phyloP scores from a whole-genome alignment of 2,329 filamentous ascomycete genomes.

The Ophiostoma perfectum region DNA sequence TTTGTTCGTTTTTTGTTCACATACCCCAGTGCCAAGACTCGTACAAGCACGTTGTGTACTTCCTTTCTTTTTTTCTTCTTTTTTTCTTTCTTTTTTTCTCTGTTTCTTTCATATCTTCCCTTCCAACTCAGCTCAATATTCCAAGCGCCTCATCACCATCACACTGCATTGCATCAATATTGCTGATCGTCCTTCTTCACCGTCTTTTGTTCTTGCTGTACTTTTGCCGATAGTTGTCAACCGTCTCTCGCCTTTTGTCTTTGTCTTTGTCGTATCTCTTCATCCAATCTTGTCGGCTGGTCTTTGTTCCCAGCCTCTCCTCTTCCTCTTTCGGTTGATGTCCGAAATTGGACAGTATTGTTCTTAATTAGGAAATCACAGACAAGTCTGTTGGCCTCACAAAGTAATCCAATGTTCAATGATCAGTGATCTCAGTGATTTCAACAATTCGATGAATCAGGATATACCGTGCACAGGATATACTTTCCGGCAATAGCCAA shows the following conservation, averaged over 20 bases:
- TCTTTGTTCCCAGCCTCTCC: not conserved
- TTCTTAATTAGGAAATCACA: not conserved
- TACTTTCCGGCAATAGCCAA: too few species aligned
- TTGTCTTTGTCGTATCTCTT: not conserved
- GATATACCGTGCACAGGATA: too few species aligned
- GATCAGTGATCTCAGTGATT: too few species aligned
- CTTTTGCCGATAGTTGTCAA: not conserved
- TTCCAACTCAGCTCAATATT: not conserved
- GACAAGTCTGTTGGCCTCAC: not conserved
- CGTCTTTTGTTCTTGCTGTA: not conserved
- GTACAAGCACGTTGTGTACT: not conserved
- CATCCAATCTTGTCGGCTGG: not conserved
- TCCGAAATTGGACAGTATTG: slow-evolving; percentile 5
- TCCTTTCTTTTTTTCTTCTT: not conserved
- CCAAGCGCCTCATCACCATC: not conserved
- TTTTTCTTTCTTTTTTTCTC: not conserved
- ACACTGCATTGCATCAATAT: slow-evolving; percentile 6
- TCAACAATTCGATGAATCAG: too few species aligned
- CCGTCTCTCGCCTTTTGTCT: not conserved
- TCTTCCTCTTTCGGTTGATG: not conserved
- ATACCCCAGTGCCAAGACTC: slow-evolving; percentile 8
- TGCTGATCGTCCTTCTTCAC: not conserved
- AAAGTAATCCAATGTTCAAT: too few species aligned
- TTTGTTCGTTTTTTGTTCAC: too few species aligned
- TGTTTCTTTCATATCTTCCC: not conserved